Evolutionary conservation across 1,284 basidiomycete genomes (phyloP).

Genomic region (Porogramme epimiltina): DNA sequence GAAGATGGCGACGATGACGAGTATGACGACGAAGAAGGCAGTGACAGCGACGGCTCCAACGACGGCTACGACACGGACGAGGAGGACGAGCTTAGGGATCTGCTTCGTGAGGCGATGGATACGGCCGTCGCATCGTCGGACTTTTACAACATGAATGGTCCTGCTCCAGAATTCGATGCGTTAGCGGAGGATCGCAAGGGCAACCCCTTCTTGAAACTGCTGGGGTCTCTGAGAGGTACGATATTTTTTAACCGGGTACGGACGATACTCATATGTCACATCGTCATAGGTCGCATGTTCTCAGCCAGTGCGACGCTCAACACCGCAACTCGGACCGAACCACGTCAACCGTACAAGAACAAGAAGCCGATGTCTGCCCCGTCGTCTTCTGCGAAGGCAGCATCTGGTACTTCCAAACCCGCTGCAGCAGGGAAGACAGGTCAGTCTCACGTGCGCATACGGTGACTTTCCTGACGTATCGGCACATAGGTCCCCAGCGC

Average conservation of each 20-base stretch:
- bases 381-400: conserved; percentile 6
- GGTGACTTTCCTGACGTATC: not conserved
- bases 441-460: not conserved
- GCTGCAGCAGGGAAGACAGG: not conserved
- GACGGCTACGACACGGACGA: conserved; percentile 66
- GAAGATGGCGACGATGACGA: conserved; percentile 35
- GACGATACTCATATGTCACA: not conserved
- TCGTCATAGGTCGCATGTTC: conserved; percentile 65
- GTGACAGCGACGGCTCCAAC: conserved; percentile 39
- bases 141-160: conserved; percentile 48
- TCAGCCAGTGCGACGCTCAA: conserved; percentile 60
- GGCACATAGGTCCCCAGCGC: conserved; percentile 23
- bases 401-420: not conserved
- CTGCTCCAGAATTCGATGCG: conserved; percentile 43
- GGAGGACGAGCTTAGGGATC: conserved; percentile 62
- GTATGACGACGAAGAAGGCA: conserved; percentile 39
- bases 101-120: conserved; percentile 73
- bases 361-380: conserved; percentile 12
- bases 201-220: conserved; percentile 74
- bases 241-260: not conserved
- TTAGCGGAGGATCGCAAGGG: conserved; percentile 54
- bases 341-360: conserved; percentile 26
- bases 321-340: conserved; percentile 36
- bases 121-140: conserved; percentile 56
- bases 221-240: conserved; percentile 70